Conservation (phyloP, 441 rosid genomes). For the Populus hybrid region DNA sequence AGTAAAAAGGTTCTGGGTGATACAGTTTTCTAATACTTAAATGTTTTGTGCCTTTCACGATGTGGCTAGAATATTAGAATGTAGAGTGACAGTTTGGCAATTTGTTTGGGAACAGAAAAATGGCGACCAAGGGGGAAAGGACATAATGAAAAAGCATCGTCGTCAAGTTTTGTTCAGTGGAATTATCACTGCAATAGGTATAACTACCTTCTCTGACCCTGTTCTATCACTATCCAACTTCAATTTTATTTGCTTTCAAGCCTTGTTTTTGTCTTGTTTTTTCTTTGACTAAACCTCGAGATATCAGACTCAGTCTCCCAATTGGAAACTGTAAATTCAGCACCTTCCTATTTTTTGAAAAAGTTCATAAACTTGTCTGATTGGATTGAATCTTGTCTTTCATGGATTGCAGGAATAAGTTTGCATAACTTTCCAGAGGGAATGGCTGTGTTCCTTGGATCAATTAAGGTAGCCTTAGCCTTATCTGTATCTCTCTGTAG, state of each 20-base stretch:
- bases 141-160: slow-evolving; percentile 81
- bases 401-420: slow-evolving; percentile 75
- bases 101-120: slow-evolving; percentile 53
- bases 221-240: background rate
- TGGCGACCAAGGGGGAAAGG: slow-evolving; percentile 79
- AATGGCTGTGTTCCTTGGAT: slow-evolving; percentile 99
- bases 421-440: slow-evolving; percentile 99
- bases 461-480: slow-evolving; percentile 65
- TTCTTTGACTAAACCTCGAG: background rate
- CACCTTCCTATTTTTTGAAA: slow-evolving; percentile 1
- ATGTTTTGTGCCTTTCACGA: background rate
- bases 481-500: slow-evolving; percentile 4
- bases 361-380: slow-evolving; percentile 5
- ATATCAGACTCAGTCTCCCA: background rate
- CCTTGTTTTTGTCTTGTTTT: background rate
- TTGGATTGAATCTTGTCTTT: slow-evolving; percentile 17
- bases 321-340: background rate
- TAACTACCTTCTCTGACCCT: slow-evolving; percentile 17
- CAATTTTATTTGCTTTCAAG: background rate
- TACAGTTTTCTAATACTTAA: slow-evolving; percentile 11
- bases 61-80: slow-evolving; percentile 1
- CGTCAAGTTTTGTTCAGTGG: slow-evolving; percentile 96
- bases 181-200: slow-evolving; percentile 92
- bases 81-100: slow-evolving; percentile 27
- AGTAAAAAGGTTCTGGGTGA: slow-evolving; percentile 58